Evolutionary conservation across 805 yeast genomes (phyloP), one percentile per base, ranked within the genome.

Genomic region (Candida gorgasii): DNA sequence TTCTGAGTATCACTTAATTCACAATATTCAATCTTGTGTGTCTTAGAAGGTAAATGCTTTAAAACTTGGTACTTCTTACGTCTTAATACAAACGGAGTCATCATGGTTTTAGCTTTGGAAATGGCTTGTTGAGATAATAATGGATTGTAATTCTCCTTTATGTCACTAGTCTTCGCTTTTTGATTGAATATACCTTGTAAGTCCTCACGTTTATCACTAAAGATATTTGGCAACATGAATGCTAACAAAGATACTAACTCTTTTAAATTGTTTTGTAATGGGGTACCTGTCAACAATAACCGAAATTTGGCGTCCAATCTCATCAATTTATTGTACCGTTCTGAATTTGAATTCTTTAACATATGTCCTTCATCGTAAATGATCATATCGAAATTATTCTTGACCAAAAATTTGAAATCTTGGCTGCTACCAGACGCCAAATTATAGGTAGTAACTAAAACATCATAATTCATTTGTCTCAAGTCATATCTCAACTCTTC

Each of bases 301-400:
- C 99, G 75, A 67, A 92, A 93, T n/a, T 78, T 75, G 1, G 93
- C 97, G 45, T 75, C 76, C 40, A 93, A 69, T 54, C 80, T 80
- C 95, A 92, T 90, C 47, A 93, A 72, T 63, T 89, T 92, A 46
- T 69, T 73, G 60, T 92, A 93, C 52, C 99, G 75, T 55, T 92
- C 98, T 22, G 93, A 79, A 46, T 77, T 73, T 2, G 96, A 86
- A 62, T 93, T 93, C 61, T 93, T 93, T 52, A 93, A 73, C 87
- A 93, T 83, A 63, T 93, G 99, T 2, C 99, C 99, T 70, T 93
- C 99, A 63, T 93, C 99, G 58, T 88, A 93, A 1, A 93, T 92
- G 47, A 95, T 80, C 51, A 85, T 87, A 61, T 93, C 89, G 63
- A 93, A 93, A 16, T 78, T 73, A 54, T 83, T 80, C 48, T 78